Evolutionary conservation across 306 rosid species (phyloP), one percentile per base, ranked within the genome.

Genomic region (Prunus kanzakura): DNA sequence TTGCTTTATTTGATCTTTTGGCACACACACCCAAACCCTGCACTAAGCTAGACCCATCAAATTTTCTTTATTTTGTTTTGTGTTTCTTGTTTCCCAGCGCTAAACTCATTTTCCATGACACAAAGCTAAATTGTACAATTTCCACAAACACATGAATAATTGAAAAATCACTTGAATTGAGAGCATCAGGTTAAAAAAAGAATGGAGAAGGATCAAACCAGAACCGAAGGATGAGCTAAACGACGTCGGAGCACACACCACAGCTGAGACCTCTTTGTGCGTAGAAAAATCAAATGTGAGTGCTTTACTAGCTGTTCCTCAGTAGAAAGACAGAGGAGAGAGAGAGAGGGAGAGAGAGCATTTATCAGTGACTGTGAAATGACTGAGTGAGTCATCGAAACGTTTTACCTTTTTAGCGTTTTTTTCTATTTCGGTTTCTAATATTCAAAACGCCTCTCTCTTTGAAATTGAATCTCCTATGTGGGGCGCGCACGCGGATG

Each of bases 171-270:
- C 19, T 60, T 19, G 47, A 35, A 52, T 11, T 64, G 32, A 71
- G 51, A 43, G 77, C 54, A 50, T 23, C 16, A 0, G 50, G 20
- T 3, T 8, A 35, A 29, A 29, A 38, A 22, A 18, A 7, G 8
- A 43, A 16, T 23, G 55, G 51, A 38, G 62, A 65, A 51, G 30
- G 35, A 55, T 18, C 62, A 58, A 71, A 22, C 84, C 72, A 10
- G 46, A 57, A 14, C 25, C 19, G 52, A 15, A 1, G 35, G 2
- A 8, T 47, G 32, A 51, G 63, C 13, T 19, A 20, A 74, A 79
- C 66, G 73, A 63, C 67, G 77, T 51, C 60, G 41, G 49, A 72
- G 50, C 74, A 29, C 43, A 18, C 13, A 46, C 19, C 63, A 11
- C 67, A 25, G 25, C 43, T 41, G 55, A 49, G 69, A 58, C 11